Base-by-base conservation (phyloP, 495 filamentous ascomycete species). In the Neurospora sp. region DNA sequence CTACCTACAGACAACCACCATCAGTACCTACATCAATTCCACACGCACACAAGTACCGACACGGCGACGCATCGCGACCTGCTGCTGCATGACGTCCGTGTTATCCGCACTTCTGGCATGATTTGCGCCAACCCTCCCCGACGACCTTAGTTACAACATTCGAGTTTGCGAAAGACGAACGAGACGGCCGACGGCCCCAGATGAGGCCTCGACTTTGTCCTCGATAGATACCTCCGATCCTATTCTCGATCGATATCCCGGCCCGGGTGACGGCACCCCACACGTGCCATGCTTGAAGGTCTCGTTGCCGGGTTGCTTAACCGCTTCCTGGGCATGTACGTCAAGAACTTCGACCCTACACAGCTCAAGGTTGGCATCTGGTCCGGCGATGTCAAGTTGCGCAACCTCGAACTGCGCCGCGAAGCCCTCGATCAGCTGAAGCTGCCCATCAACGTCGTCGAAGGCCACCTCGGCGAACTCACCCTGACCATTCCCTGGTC, bases 281-380 rank as follows among this genome's bases (percentile, higher is more conserved):
- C 70, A 74, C 71, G 74, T 81, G 81, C 74, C 72, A 90, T 90
- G 88, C 80, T 90, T 79, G 88, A 90, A 85, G 88, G 88, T 75
- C 82, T 90, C 71, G 88, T 90, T 74, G 93, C 96, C 75, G 96
- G 94, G 81, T 86, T 99, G 84, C 90, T 99, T 78, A 99, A 99
- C 84, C 93, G 96, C 83, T 97, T 98, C 83, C 83, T 99, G 89
- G 96, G 96, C 85, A 97, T 98, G 90, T 98, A 98, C 84, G 94
- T 99, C 80, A 94, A 96, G 86, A 99, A 99, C 81, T 98, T 99
- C 79, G 95, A 99, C 81, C 91, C 94, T 22, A 92, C 91, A 75
- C 96, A 99, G 84, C 88, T 99, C 68, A 98, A 98, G 78, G 93
- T 98, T 72, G 96, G 96, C 71, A 98, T 98, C 75, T 99, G 95